Evolutionary conservation across 1,139 yeast species (phyloP).

Genomic region (Lizanozyma gosingica): DNA sequence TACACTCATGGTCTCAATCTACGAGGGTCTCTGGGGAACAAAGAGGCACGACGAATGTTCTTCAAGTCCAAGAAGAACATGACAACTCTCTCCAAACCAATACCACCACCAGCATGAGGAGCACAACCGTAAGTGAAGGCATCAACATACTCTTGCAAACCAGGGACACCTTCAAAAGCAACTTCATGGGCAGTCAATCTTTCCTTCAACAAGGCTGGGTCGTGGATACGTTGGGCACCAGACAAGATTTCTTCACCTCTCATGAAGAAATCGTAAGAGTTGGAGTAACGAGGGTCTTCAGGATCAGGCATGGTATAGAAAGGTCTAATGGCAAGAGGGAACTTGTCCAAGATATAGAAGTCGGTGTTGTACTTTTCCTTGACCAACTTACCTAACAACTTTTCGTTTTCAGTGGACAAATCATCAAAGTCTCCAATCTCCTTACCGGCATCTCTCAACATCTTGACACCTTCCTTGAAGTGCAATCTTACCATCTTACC

Average conservation of each 20-base stretch:
- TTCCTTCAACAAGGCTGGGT: slow-evolving; percentile 68
- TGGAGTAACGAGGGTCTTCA: slow-evolving; percentile 82
- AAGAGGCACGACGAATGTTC: slow-evolving; percentile 93
- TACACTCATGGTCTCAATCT: slow-evolving; percentile 77
- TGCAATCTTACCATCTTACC: slow-evolving; percentile 88
- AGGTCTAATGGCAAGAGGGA: slow-evolving; percentile 94
- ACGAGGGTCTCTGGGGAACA: slow-evolving; percentile 98
- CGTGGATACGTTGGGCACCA: slow-evolving; percentile 99
- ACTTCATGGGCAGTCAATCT: slow-evolving; percentile 81
- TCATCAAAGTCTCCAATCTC: slow-evolving; percentile 86
- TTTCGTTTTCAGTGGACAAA: slow-evolving; percentile 89
- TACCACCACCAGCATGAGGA: slow-evolving; percentile 99
- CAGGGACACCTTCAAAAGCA: slow-evolving; percentile 62
- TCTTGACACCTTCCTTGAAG: slow-evolving; percentile 81
- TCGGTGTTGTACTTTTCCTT: slow-evolving; percentile 94
- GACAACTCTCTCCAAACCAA: slow-evolving; percentile 96
- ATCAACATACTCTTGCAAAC: slow-evolving; percentile 82
- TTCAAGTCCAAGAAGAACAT: slow-evolving; percentile 96
- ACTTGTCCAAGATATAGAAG: slow-evolving; percentile 94
- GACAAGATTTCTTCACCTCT: slow-evolving; percentile 98
- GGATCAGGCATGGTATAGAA: slow-evolving; percentile 99
- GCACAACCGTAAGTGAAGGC: slow-evolving; percentile 93
- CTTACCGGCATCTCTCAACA: slow-evolving; percentile 75
- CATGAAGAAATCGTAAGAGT: slow-evolving; percentile 98
- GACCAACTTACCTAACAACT: slow-evolving; percentile 81